A percentile compares a stretch with the other conserved stretches of the same genome.
phyloP scores from a whole-genome alignment of 2,329 filamentous ascomycete species.

The Cryphonectria japonica region DNA sequence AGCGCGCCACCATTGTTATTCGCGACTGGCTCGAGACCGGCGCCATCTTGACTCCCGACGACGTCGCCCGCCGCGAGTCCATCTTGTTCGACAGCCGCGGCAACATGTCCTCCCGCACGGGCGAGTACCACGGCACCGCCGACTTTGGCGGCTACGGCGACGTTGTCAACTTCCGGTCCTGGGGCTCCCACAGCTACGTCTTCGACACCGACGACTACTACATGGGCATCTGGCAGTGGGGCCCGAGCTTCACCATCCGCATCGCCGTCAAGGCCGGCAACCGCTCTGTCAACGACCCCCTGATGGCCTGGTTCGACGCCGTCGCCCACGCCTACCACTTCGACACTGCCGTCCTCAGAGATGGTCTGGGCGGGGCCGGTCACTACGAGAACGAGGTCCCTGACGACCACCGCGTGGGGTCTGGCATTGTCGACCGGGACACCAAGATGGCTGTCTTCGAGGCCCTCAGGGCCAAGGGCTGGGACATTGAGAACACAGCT shows the following conservation, averaged over 20 bases:
- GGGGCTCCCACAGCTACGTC: conserved; percentile 41
- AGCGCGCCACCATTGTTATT: conserved; percentile 81
- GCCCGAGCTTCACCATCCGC: conserved; percentile 55
- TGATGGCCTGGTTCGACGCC: conserved; percentile 46
- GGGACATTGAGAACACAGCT: conserved; percentile 67
- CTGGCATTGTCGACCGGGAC: conserved; percentile 45
- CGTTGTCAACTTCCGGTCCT: conserved; percentile 37
- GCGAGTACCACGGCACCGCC: conserved; percentile 40
- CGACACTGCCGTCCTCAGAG: conserved; percentile 40
- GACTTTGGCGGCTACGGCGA: conserved; percentile 47
- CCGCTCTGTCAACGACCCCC: conserved; percentile 34
- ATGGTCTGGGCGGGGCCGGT: conserved; percentile 38
- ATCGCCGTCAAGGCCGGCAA: conserved; percentile 63
- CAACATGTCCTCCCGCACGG: conserved; percentile 46
- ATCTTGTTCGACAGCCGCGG: conserved; percentile 61
- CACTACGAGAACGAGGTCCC: conserved; percentile 44
- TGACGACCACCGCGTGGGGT: conserved; percentile 38
- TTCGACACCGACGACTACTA: conserved; percentile 59
- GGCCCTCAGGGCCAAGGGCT: conserved; percentile 55
- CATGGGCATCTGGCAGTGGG: conserved; percentile 56
- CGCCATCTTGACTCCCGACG: conserved; percentile 62
- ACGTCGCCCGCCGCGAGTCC: conserved; percentile 68
- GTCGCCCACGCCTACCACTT: conserved; percentile 48
- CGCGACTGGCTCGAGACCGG: conserved; percentile 57
- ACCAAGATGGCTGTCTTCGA: conserved; percentile 40